Conservation (phyloP, 148 eudicot genomes). For the Rhododendron ovatum region DNA sequence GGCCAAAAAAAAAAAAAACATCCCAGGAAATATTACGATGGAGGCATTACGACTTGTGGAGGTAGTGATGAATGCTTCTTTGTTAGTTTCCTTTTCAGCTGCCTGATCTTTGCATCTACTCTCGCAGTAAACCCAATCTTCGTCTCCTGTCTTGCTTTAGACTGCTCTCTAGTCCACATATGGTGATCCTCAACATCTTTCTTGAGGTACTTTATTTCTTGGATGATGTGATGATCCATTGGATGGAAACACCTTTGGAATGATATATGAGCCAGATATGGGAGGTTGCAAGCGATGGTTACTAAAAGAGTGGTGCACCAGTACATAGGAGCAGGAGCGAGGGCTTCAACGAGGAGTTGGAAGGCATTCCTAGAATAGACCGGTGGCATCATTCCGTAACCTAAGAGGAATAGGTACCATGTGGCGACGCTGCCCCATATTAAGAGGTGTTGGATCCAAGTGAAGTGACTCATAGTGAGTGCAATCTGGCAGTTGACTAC, state of each 20-base stretch:
- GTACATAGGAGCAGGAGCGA: slow-evolving; percentile 50
- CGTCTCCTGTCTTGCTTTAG: too few species aligned
- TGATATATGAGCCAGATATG: slow-evolving; percentile 54
- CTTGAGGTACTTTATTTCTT: too few species aligned
- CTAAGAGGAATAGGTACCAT: slow-evolving; percentile 57
- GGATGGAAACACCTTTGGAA: slow-evolving; percentile 46
- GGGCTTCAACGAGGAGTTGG: slow-evolving; percentile 41
- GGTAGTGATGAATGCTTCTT: slow-evolving; percentile 40
- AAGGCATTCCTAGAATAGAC: slow-evolving; percentile 33
- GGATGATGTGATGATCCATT: too few species aligned
- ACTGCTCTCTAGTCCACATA: too few species aligned
- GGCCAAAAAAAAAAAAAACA: not conserved
- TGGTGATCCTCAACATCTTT: too few species aligned
- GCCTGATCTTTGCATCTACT: not conserved
- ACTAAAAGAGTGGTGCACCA: slow-evolving; percentile 53
- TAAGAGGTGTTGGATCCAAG: too few species aligned
- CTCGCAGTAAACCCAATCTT: too few species aligned
- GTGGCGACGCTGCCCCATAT: too few species aligned
- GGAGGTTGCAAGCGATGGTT: slow-evolving; percentile 37
- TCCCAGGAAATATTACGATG: not conserved
- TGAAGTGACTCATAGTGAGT: too few species aligned
- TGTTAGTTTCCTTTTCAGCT: slow-evolving; percentile 34
- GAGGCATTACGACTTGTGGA: slow-evolving; percentile 5
- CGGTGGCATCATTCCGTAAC: slow-evolving; percentile 41
- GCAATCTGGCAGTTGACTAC: too few species aligned